These are phyloP conservation scores for Populus euphratica DNA, from an alignment of 345 rosid genomes.

Conservation along the genomic window DNA sequence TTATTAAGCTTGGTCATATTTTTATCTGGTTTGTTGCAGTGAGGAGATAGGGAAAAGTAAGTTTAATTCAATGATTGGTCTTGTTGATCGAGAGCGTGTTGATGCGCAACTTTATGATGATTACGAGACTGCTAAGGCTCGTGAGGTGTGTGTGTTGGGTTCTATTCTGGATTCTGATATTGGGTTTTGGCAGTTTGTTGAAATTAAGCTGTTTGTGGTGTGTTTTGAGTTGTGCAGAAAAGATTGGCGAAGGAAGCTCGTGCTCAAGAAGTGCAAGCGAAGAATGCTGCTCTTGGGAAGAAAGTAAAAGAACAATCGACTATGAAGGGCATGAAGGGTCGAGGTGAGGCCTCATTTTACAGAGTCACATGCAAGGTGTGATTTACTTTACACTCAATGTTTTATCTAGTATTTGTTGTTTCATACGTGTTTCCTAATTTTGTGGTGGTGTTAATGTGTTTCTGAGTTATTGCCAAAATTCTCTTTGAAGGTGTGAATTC, in stretches of 20 bases:
- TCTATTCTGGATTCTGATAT: neutral
- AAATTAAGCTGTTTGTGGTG: neutral
- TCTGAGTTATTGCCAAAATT: neutral
- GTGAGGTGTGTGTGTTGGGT: constrained; percentile 48
- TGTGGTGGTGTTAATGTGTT: constrained; percentile 3
- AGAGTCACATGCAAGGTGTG: constrained; percentile 93
- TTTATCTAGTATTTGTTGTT: neutral
- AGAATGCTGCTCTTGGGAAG: constrained; percentile 71
- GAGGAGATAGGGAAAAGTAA: constrained; percentile 84
- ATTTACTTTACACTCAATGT: constrained; percentile 9
- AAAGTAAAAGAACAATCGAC: constrained; percentile 68
- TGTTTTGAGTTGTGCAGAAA: constrained; percentile 50
- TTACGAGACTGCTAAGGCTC: constrained; percentile 85
- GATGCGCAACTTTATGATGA: constrained; percentile 80
- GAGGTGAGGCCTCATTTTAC: constrained; percentile 93
- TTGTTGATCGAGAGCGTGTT: constrained; percentile 78
- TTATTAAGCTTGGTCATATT: neutral
- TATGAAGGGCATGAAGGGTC: constrained; percentile 61
- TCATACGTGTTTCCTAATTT: neutral
- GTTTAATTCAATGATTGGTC: constrained; percentile 95
- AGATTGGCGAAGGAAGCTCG: constrained; percentile 87
- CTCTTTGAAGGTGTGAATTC: constrained; percentile 1
- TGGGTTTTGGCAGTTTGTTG: neutral
- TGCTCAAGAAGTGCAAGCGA: constrained; percentile 74
- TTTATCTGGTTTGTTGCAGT: constrained; percentile 40